Conservation (phyloP, 352 stramenopile species). For the Globisporangium ultimum region DNA sequence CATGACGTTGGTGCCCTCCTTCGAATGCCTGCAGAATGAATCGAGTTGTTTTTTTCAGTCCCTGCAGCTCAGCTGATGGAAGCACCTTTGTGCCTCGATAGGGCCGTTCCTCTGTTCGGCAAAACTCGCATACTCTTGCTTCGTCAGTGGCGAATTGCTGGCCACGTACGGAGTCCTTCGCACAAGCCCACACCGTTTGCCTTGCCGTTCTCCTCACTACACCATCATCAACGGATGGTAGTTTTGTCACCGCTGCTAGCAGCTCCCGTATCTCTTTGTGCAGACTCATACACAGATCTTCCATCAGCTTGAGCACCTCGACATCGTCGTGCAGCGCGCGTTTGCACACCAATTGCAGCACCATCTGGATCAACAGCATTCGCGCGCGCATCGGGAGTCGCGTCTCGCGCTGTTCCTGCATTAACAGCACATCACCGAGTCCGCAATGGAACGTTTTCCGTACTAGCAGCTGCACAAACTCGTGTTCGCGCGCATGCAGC, state of each 20-base stretch:
- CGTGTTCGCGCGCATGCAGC: conserved; percentile 16
- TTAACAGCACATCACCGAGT: conserved; percentile 13
- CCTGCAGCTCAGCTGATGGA: conserved; percentile 6
- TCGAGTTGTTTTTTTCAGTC: conserved; percentile 1
- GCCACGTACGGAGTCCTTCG: background rate
- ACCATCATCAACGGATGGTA: background rate
- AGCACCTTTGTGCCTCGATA: background rate
- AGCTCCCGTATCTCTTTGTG: conserved; percentile 35
- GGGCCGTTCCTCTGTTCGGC: background rate
- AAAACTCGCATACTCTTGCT: conserved; percentile 9
- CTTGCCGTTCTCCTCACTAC: background rate
- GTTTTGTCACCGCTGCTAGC: conserved; percentile 11
- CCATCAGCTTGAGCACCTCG: conserved; percentile 22
- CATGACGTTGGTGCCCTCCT: background rate
- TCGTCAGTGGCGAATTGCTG: background rate
- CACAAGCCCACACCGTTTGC: background rate
- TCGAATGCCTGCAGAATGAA: background rate
- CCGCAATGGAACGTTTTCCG: conserved; percentile 2
- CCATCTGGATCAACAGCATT: conserved; percentile 15
- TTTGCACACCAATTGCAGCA: conserved; percentile 4
- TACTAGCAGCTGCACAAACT: conserved; percentile 16
- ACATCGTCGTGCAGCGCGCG: background rate
- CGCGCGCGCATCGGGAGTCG: conserved; percentile 21
- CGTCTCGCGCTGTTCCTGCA: background rate
- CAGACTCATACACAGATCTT: conserved; percentile 35